These are phyloP conservation scores for Sugiyamaella qingdaonensis DNA, from an alignment of 805 yeast genomes.

Conservation along the genomic window DNA sequence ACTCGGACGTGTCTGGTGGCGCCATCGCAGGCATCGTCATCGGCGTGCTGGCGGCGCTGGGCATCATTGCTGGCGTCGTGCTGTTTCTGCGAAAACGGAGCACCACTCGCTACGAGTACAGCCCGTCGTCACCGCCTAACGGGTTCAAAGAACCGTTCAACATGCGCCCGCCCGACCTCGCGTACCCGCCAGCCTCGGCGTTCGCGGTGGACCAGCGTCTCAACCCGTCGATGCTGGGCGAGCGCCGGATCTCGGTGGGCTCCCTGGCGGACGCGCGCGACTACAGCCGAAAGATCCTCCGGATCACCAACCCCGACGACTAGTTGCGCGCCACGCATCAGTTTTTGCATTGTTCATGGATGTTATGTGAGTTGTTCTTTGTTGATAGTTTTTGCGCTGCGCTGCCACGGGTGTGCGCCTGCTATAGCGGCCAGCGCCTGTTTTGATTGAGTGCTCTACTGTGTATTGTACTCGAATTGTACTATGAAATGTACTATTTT, in stretches of 20 bases:
- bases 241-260: constrained; percentile 80
- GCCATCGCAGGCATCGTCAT: constrained; percentile 62
- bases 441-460: too few species aligned
- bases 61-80: constrained; percentile 38
- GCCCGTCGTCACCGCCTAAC: constrained; percentile 34
- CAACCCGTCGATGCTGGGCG: constrained; percentile 74
- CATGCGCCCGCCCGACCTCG: constrained; percentile 18
- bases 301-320: constrained; percentile 86
- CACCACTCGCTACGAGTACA: constrained; percentile 36
- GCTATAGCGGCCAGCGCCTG: too few species aligned
- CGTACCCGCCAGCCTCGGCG: constrained; percentile 19
- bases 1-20: constrained; percentile 37
- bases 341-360: not conserved
- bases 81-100: constrained; percentile 41
- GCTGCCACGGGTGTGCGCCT: too few species aligned
- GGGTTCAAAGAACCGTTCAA: constrained; percentile 32
- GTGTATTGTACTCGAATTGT: too few species aligned
- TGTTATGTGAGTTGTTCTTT: not conserved
- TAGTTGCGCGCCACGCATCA: not conserved
- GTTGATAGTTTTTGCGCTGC: not conserved
- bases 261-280: constrained; percentile 83
- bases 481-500: too few species aligned
- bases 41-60: constrained; percentile 47
- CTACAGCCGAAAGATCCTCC: constrained; percentile 71
- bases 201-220: constrained; percentile 56